Evolutionary conservation across 345 rosid genomes (phyloP), one percentile per base, ranked within the genome.

Genomic region (Aquilaria sinensis): DNA sequence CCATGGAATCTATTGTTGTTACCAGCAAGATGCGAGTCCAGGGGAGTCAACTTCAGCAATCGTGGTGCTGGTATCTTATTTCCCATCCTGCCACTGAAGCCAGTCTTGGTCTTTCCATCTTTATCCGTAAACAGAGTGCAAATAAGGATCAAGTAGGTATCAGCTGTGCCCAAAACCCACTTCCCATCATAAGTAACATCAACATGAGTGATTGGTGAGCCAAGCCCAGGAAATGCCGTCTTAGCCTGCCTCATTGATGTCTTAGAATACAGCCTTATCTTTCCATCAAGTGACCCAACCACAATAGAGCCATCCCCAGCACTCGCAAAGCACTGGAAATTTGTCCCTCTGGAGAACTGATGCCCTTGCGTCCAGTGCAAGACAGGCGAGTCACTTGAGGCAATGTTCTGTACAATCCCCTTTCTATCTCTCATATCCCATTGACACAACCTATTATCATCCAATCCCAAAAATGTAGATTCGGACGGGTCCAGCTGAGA

Each of bases 151-250:
- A 93, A 75, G 60, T 86, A 90, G 0, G 96, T 86, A 71, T 90
- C 96, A 2, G 97, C 84, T 31, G 98, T 93, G 31, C 96, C 98
- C 78, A 93, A 60, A 32, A 93, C 77, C 98, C 98, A 93, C 74
- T 90, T 93, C 65, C 97, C 98, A 66, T 90, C 97, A 66, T 79
- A 86, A 10, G 98, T 87, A 62, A 88, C 97, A 63, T 93, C 98
- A 15, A 93, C 94, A 57, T 88, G 80, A 53, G 97, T 93, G 51
- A 93, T 78, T 1, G 94, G 94, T 5, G 94, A 93, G 53, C 98
- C 98, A 13, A 93, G 97, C 66, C 98, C 98, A 0, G 98, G 98
- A 61, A 93, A 93, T 33, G 97, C 96, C 0, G 97, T 93, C 77
- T 88, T 93, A 10, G 98, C 98, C 79, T 74, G 81, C 75, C 98